Evolutionary conservation across 1,139 yeast genomes (phyloP).

Genomic region (Suhomyces yuchorum): DNA sequence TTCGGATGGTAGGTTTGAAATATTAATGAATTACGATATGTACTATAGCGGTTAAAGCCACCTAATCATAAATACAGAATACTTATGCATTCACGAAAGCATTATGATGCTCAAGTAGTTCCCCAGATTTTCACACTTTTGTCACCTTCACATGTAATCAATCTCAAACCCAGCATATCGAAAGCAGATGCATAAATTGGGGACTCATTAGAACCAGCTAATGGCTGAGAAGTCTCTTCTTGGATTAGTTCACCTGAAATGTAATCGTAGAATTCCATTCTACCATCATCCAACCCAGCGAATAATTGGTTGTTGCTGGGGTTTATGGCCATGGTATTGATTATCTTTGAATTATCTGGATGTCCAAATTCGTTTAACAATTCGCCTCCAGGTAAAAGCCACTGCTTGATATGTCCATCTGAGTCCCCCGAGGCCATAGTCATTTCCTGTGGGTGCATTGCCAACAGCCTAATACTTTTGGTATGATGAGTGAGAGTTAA

Average conservation of each 20-base stretch:
- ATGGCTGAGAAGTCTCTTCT: constrained; percentile 49
- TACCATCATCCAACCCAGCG: constrained; percentile 85
- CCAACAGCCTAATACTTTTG: constrained; percentile 75
- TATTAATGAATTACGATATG: constrained; percentile 12
- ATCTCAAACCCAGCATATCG: constrained; percentile 77
- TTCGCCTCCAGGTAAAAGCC: constrained; percentile 80
- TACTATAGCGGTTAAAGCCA: constrained; percentile 1
- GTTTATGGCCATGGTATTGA: constrained; percentile 70
- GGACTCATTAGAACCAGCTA: constrained; percentile 69
- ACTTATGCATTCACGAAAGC: not conserved
- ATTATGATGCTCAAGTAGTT: not conserved
- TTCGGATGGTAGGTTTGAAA: constrained; percentile 74
- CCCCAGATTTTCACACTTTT: constrained; percentile 88
- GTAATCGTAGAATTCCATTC: constrained; percentile 78
- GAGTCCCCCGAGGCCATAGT: constrained; percentile 78
- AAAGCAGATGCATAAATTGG: constrained; percentile 74
- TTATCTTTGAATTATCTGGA: constrained; percentile 46
- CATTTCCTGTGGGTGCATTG: constrained; percentile 68
- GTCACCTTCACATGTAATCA: constrained; percentile 88
- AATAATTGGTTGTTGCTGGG: constrained; percentile 65
- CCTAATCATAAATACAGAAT: not conserved
- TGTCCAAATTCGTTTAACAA: constrained; percentile 54
- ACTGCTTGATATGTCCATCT: constrained; percentile 77
- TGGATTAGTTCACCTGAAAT: constrained; percentile 66
- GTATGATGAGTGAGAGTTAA: constrained; percentile 81